phyloP scores from a whole-genome alignment of 371 early-diverging fungal species.

The Saksenaea oblongispora region DNA sequence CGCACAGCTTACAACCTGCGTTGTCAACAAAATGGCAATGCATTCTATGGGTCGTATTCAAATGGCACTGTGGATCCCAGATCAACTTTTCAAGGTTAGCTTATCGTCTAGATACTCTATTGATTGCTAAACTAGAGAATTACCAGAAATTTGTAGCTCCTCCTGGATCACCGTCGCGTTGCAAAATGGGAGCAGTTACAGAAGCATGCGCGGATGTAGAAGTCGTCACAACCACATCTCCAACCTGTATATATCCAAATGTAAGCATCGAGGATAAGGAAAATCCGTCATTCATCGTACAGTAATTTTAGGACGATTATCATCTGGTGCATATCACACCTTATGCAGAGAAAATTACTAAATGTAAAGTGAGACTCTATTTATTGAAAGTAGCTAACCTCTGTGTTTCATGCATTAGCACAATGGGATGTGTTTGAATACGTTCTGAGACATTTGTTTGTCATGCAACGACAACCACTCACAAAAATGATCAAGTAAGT shows the following conservation, averaged over 20 bases:
- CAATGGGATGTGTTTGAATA: constrained; percentile 62
- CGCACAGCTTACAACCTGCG: constrained; percentile 44
- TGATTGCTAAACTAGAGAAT: neutral
- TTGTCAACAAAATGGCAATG: constrained; percentile 45
- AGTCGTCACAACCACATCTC: constrained; percentile 18
- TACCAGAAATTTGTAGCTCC: constrained; percentile 40
- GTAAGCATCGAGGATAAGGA: constrained; percentile 15
- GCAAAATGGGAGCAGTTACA: constrained; percentile 48
- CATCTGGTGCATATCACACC: constrained; percentile 50
- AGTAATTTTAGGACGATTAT: constrained; percentile 36
- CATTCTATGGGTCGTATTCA: constrained; percentile 48
- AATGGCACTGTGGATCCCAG: constrained; percentile 51
- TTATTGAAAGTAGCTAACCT: neutral
- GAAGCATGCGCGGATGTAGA: constrained; percentile 38
- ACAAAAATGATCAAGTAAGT: constrained; percentile 57
- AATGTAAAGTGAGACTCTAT: constrained; percentile 30
- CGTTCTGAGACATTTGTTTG: constrained; percentile 56
- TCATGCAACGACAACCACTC: constrained; percentile 45
- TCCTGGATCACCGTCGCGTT: constrained; percentile 31
- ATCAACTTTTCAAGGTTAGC: constrained; percentile 28
- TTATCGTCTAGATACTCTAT: neutral
- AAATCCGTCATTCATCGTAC: neutral
- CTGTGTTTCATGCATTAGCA: constrained; percentile 27
- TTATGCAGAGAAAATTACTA: constrained; percentile 37
- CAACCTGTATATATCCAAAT: constrained; percentile 32